phyloP scores from a whole-genome alignment of 208 protist genomes.

The Naegleria lovaniensis region DNA sequence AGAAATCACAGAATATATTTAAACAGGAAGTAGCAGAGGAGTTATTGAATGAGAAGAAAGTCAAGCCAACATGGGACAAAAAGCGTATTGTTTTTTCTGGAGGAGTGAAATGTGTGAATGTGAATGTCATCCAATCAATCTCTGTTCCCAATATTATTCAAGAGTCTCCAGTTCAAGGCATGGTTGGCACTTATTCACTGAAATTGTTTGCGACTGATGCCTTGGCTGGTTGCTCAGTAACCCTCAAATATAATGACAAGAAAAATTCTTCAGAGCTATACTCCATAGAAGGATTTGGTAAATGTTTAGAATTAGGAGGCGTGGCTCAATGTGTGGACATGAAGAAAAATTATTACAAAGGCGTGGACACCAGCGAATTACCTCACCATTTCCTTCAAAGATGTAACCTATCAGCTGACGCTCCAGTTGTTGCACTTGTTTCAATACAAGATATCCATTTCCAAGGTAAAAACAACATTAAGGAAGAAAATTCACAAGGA shows the following conservation, averaged over 20 bases:
- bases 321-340: not conserved
- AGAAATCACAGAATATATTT: not conserved
- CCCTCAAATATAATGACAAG: not conserved
- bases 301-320: not conserved
- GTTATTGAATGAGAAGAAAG: not conserved
- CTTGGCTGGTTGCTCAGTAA: not conserved
- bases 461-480: constrained; percentile 2
- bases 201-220: not conserved
- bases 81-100: not conserved
- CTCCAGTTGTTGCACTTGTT: not conserved
- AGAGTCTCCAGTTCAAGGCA: not conserved
- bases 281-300: not conserved
- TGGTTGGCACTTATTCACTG: not conserved
- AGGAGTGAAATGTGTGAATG: not conserved
- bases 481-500: constrained; percentile 4
- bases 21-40: not conserved
- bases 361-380: not conserved
- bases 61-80: not conserved
- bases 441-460: not conserved
- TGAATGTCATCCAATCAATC: not conserved
- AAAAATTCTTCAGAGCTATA: not conserved
- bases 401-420: not conserved
- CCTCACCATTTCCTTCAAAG: not conserved
- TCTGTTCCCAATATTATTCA: not conserved
- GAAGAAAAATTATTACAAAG: not conserved